Evolutionary conservation across 169 alveolate genomes (phyloP), one percentile per base, ranked within the genome.

Genomic region (Blepharisma undulans): DNA sequence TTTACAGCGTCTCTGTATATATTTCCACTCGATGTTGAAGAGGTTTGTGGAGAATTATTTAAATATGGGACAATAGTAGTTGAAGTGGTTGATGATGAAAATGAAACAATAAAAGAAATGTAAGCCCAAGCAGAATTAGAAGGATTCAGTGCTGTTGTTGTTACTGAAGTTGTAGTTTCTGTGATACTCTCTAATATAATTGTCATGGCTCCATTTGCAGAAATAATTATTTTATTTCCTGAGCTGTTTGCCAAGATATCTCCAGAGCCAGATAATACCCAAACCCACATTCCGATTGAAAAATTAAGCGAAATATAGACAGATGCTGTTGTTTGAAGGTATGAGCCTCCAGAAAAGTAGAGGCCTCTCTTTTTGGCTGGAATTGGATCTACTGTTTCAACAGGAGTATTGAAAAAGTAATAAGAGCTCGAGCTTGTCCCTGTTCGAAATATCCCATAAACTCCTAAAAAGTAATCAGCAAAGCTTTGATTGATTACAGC

Each of bases 331-430:
- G n/a, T n/a, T n/a, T n/a, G n/a, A n/a, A n/a, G n/a, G n/a, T n/a
- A n/a, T n/a, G n/a, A n/a, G n/a, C n/a, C n/a, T n/a, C n/a, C n/a
- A n/a, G n/a, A n/a, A 76, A 76, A 76, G 25, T 12, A 80, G 22
- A 14, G 10, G 16, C 88, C 88, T 80, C 88, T 19, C 12, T 80
- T 25, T 80, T 80, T 80, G 74, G 32, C 14, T 25, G 88, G 74
- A 25, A 80, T 25, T 22, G 88, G 88, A 22, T 80, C 88, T 27
- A 27, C 88, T 16, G 22, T 80, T 80, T 80, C 88, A n/a, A n/a
- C n/a, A 16, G 74, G 74, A 22, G 22, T 80, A 33, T 80, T 80
- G 32, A 80, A 82, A 82, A 74, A 74, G 6, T n/a, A 32, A 30
- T 82, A 82, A 12, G 74, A 25, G 7, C 61, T 27, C 10, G 71